Evolutionary conservation across 495 filamentous ascomycete genomes (phyloP), one percentile per base, ranked within the genome.

Genomic region (Rusavskia elegans): DNA sequence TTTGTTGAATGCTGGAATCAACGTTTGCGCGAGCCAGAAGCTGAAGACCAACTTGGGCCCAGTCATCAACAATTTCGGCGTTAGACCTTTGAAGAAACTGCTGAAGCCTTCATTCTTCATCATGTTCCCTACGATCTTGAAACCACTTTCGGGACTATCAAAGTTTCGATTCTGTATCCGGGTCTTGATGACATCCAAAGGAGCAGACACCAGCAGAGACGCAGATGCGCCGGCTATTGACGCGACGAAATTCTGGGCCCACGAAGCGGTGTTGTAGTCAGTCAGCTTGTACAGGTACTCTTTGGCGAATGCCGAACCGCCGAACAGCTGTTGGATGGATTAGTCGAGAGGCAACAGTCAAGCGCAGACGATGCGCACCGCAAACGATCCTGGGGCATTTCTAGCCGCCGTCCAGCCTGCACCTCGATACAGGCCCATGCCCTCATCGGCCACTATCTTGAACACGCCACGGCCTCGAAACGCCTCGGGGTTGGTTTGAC

Each of bases 91-190:
- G 79, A 99, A 99, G 78, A 99, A 96, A 53, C 82, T 81, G 21
- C 73, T 70, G 53, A 81, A 57, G 10, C 92, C 92, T 69, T 99
- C 92, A 54, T 93, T 77, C 75, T 78, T 82, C 45, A 83, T 74
- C 92, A 99, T 99, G 59, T 85, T 95, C 20, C 80, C 77, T 49
- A 87, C 67, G 61, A 99, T 96, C 55, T 77, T 77, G 79, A 95
- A 87, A 45, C 92, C 92, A 56, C 83, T 83, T 73, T 96, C 89
- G 53, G 87, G 89, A 73, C 92, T 87, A 55, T 99, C 93, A 64
- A 99, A 99, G 71, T 99, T 97, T 64, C 85, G 80, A 73, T 97
- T 99, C 73, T 99, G 92, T 64, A 99, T 97, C 63, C 92, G 79
- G 50, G 92, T 99, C 77, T 99, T 99, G 76, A 99, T 93, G 60